Percentiles rank a stretch among this genome's conserved stretches.
Conservation (phyloP, 371 early-diverging fungal genomes). For the Apophysomyces elegans region DNA sequence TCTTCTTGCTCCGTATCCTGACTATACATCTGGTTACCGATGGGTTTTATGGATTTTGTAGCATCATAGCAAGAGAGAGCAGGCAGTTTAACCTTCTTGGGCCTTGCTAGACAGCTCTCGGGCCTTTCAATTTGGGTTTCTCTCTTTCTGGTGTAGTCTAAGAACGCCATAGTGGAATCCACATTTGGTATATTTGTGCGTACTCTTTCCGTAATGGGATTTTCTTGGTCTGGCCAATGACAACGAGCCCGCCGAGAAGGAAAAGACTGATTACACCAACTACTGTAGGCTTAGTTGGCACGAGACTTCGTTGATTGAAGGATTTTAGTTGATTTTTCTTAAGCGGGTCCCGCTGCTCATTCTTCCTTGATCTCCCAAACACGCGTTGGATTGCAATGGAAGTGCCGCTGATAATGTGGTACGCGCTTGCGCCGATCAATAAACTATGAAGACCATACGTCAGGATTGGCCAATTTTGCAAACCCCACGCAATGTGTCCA, state of each 20-base stretch:
- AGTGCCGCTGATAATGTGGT: conserved; percentile 42
- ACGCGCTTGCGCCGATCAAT: conserved; percentile 30
- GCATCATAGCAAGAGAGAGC: too few relatives aligned
- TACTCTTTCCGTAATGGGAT: conserved; percentile 51
- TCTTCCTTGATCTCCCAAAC: conserved; percentile 10
- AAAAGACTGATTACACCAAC: conserved; percentile 25
- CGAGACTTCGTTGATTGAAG: conserved; percentile 1
- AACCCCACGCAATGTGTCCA: conserved; percentile 45
- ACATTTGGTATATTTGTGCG: conserved; percentile 34
- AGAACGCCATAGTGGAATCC: conserved; percentile 12
- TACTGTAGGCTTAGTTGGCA: conserved; percentile 10
- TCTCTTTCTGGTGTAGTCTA: background rate
- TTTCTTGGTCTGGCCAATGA: conserved; percentile 39
- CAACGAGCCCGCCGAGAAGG: conserved; percentile 32
- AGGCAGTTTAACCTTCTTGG: too few relatives aligned
- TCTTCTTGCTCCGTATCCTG: too few relatives aligned
- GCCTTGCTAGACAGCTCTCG: too few relatives aligned
- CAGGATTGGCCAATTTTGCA: conserved; percentile 44
- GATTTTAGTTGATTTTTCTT: conserved; percentile 1
- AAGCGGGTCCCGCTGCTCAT: background rate
- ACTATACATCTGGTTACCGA: too few relatives aligned
- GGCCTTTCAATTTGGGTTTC: too few relatives aligned
- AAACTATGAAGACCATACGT: conserved; percentile 39
- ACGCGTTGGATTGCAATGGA: conserved; percentile 20
- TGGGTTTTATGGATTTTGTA: too few relatives aligned